Evolutionary conservation across 2,329 filamentous ascomycete species (phyloP), one percentile per base, ranked within the genome.

Genomic region (Lasiodiplodia sp.): DNA sequence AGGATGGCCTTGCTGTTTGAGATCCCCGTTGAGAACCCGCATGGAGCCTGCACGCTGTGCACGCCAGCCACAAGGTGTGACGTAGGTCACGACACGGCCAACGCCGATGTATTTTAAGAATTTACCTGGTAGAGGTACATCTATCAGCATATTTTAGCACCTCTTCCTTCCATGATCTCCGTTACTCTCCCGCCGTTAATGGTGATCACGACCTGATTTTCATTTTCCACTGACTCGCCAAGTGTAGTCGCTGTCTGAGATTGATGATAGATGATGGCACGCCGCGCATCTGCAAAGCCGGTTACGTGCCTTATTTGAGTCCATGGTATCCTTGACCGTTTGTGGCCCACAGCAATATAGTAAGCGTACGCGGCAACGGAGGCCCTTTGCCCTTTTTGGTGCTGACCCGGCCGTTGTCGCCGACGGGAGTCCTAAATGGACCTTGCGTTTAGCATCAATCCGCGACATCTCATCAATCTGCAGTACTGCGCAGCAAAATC

Each of bases 1-100:
- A 57, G 55, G 55, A 57, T 57, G 55, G 31, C 55, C 55, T 57
- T 40, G 55, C 23, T 57, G 55, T 57, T 10, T 57, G 38, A 37
- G 31, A 14, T 37, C 28, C 31, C n/a, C 23, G 55, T 57, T 40
- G 34, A 37, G 55, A 37, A 57, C 11, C 18, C 12, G 25, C 34
- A 57, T 11, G 34, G 55, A 18, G 34, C 21, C n/a, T 31, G 10
- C 8, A 8, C 18, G 18, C 18, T 16, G 18, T 31, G 10, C 8
- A 8, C n/a, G 18, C n/a, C n/a, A n/a, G 21, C 44, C 18, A 47
- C 2, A 18, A 47, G 10, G 44, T 21, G 7, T 47, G 44, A 47
- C 44, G 44, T 47, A 47, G 44, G 7, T 47, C 18, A 21, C 18
- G n/a, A 47, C 18, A 21, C 7, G 18, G 44, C n/a, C 44, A 21